Evolutionary conservation across 768 basidiomycete genomes (phyloP).

Genomic region (Hericium alpestre): DNA sequence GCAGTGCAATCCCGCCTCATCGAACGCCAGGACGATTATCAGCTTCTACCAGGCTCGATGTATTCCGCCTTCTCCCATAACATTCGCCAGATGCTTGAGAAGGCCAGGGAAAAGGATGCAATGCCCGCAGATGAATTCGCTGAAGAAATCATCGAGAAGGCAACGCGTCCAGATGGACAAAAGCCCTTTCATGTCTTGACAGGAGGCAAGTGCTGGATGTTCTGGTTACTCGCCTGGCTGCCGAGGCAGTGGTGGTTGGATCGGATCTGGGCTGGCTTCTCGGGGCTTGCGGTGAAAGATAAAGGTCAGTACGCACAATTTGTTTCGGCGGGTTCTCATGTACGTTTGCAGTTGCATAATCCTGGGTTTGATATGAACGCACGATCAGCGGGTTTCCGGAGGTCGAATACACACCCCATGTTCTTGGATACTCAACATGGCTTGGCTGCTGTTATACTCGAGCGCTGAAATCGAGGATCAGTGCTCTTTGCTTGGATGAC

Average conservation of each 20-base stretch:
- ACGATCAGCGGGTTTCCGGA: no score
- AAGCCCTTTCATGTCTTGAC: conserved; percentile 43
- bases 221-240: conserved; percentile 42
- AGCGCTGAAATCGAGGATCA: no score
- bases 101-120: conserved; percentile 38
- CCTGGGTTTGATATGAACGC: no score
- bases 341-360: no score
- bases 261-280: conserved; percentile 26
- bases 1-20: conserved; percentile 57
- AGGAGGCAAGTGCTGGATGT: conserved; percentile 33
- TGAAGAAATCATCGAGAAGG: conserved; percentile 36
- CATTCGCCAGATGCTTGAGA: conserved; percentile 42
- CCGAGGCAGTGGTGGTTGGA: conserved; percentile 35
- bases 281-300: background rate
- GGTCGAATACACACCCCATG: no score
- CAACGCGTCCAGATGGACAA: conserved; percentile 23
- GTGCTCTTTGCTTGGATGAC: no score
- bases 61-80: conserved; percentile 44
- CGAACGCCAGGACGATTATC: conserved; percentile 33
- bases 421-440: no score
- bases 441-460: no score
- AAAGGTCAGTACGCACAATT: background rate
- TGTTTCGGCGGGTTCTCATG: background rate
- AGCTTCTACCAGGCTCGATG: conserved; percentile 39
- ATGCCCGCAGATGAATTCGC: conserved; percentile 50